Conservation (phyloP, 2,329 filamentous ascomycete genomes). For the Domatiomyces catenatus region DNA sequence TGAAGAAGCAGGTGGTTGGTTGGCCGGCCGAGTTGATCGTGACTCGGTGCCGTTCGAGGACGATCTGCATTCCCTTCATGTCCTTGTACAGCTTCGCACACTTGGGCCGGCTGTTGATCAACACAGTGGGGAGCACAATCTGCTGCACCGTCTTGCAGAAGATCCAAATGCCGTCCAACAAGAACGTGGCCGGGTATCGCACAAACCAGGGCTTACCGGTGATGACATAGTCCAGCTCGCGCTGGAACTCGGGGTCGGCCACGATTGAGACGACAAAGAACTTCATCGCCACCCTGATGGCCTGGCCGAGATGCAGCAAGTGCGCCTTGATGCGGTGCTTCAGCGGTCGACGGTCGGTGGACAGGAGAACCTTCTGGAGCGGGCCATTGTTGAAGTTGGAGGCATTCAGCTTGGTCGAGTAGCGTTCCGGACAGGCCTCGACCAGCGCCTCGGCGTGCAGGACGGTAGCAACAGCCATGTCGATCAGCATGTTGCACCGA, state of each 20-base stretch:
- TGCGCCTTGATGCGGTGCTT: slow-evolving; percentile 14
- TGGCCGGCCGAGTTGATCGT: slow-evolving; percentile 29
- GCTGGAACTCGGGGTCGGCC: slow-evolving; percentile 37
- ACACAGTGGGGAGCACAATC: slow-evolving; percentile 30
- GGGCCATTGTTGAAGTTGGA: background rate
- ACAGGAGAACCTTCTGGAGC: background rate
- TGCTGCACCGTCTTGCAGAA: slow-evolving; percentile 33
- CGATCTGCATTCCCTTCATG: slow-evolving; percentile 34
- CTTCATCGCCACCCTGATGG: slow-evolving; percentile 29
- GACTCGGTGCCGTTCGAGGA: slow-evolving; percentile 32
- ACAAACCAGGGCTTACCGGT: slow-evolving; percentile 22
- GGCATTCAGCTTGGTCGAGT: background rate
- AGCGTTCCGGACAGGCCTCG: background rate
- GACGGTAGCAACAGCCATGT: slow-evolving; percentile 16
- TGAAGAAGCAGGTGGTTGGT: background rate
- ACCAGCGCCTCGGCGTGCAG: background rate
- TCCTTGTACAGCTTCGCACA: slow-evolving; percentile 33
- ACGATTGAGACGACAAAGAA: slow-evolving; percentile 36
- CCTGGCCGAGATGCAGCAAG: slow-evolving; percentile 25
- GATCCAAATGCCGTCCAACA: slow-evolving; percentile 34
- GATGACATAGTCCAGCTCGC: slow-evolving; percentile 34
- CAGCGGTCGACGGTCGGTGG: slow-evolving; percentile 21
- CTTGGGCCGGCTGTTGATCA: slow-evolving; percentile 35
- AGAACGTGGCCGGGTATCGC: slow-evolving; percentile 25
- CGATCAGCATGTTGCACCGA: slow-evolving; percentile 34